phyloP scores from a whole-genome alignment of 345 rosid species.

The Barbarea vulgaris region DNA sequence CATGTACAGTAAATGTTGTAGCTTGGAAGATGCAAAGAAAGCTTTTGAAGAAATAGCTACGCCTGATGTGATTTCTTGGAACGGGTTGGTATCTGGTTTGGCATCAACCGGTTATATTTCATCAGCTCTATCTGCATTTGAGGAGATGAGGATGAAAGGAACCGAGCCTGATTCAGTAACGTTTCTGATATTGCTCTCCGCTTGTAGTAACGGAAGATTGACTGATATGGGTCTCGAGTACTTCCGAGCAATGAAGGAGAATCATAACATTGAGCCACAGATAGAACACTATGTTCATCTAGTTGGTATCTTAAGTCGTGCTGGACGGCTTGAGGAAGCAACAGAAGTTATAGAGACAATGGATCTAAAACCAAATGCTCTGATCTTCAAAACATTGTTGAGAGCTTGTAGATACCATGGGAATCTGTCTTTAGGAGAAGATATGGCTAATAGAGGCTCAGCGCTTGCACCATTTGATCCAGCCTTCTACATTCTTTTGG shows the following conservation, averaged over 20 bases:
- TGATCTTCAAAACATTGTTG: conserved; percentile 58
- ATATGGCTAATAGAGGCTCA: conserved; percentile 64
- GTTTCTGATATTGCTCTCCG: conserved; percentile 50
- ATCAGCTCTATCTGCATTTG: conserved; percentile 64
- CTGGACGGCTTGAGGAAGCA: conserved; percentile 66
- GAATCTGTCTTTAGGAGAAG: conserved; percentile 64
- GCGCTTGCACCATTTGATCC: conserved; percentile 55
- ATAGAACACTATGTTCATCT: conserved; percentile 57
- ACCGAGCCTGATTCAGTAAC: conserved; percentile 58
- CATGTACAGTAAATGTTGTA: conserved; percentile 61
- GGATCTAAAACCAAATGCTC: conserved; percentile 51
- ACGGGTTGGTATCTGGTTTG: conserved; percentile 60
- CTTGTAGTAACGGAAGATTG: conserved; percentile 60
- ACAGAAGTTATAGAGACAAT: conserved; percentile 48
- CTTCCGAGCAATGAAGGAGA: conserved; percentile 49
- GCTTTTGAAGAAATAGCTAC: conserved; percentile 52
- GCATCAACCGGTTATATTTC: conserved; percentile 53
- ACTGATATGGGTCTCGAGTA: conserved; percentile 58
- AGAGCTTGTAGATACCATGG: conserved; percentile 55
- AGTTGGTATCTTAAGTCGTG: conserved; percentile 58
- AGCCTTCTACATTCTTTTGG: conserved; percentile 54
- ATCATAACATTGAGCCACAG: conserved; percentile 49
- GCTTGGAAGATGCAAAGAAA: conserved; percentile 42
- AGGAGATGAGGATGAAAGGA: conserved; percentile 69
- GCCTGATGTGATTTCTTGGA: conserved; percentile 76